Conservation (phyloP, 169 alveolate species). For the Plasmodium fragile region DNA sequence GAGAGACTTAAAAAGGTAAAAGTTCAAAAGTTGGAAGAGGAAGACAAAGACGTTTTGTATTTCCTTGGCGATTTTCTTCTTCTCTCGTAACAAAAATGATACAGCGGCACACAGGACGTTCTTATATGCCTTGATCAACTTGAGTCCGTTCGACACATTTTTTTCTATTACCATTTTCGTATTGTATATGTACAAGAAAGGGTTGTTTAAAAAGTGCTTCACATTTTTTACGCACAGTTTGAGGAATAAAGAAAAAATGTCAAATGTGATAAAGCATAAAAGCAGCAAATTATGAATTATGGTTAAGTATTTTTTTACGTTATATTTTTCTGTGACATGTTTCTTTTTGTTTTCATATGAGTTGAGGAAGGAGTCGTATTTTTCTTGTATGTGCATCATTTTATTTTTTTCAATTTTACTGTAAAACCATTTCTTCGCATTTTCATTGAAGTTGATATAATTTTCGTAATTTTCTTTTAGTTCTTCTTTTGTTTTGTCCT, state of each 20-base stretch:
- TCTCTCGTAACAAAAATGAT: slow-evolving; percentile 1
- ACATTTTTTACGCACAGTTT: background rate
- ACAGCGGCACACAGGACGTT: background rate
- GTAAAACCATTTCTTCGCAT: slow-evolving; percentile 41
- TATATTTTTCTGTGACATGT: slow-evolving; percentile 33
- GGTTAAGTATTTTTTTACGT: slow-evolving; percentile 32
- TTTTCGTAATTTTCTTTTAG: background rate
- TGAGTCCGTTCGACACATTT: background rate
- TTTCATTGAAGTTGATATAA: slow-evolving; percentile 10
- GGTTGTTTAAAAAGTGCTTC: background rate
- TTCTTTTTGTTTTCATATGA: slow-evolving; percentile 29
- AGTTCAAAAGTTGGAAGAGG: slow-evolving; percentile 9
- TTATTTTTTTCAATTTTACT: slow-evolving; percentile 22
- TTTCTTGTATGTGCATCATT: slow-evolving; percentile 11
- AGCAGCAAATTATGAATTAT: slow-evolving; percentile 7
- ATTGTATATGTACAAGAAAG: background rate
- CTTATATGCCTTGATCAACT: background rate
- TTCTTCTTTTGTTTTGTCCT: background rate
- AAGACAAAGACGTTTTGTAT: background rate
- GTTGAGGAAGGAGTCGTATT: slow-evolving; percentile 22
- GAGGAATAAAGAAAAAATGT: background rate
- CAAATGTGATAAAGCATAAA: slow-evolving; percentile 20
- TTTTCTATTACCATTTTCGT: background rate
- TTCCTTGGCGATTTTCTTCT: slow-evolving; percentile 45
- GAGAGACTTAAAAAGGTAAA: background rate